Base-by-base conservation (phyloP, 768 basidiomycete genomes). In the Lactifluus echinatus region DNA sequence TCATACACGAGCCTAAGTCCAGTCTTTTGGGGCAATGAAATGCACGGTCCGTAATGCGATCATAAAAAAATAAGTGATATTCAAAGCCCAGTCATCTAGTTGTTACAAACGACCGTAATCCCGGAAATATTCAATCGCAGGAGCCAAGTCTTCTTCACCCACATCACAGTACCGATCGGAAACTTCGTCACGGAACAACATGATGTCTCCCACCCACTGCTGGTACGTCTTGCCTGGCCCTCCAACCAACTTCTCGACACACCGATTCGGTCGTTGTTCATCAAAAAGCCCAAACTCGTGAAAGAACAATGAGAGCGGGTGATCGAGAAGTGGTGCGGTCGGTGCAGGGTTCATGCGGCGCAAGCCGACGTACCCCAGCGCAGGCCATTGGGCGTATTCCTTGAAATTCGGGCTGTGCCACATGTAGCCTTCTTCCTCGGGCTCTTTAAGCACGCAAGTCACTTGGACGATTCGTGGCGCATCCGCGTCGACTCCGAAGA, bases 131-230 rank as follows among this genome's bases (percentile, higher is more conserved):
- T 59, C 58, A 43, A 59, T 45, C 26, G 48, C 58, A 19, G 53
- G 58, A 19, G 28, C 48, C 33, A 59, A 42, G 23, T 59, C 58
- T 39, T 59, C 58, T 33, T 55, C 53, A 34, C 5, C 10, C 8
- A 59, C 58, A 40, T 59, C 58, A 50, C 58, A 55, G 34, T 59
- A 59, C 43, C 58, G 43, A 36, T 59, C 58, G 23, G 48, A 33
- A 21, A 19, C 48, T 26, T 55, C 53, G 7, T 59, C 48, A 47
- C 58, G 58, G 48, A 59, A 55, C 29, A 59, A 48, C 53, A 59
- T 59, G 34, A 59, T 59, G 29, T 59, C 58, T 15, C 58, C 58
- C 11, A 59, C 43, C 58, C 58, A 59, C 42, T 50, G 39, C 42
- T 49, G 58, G 28, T 44, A 19, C 8, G 58, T n/a, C 28, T 6